Percentiles rank a stretch among this genome's conserved stretches.
Conservation (phyloP, 1,139 yeast species). For the Nakaseomyces delphensis region DNA sequence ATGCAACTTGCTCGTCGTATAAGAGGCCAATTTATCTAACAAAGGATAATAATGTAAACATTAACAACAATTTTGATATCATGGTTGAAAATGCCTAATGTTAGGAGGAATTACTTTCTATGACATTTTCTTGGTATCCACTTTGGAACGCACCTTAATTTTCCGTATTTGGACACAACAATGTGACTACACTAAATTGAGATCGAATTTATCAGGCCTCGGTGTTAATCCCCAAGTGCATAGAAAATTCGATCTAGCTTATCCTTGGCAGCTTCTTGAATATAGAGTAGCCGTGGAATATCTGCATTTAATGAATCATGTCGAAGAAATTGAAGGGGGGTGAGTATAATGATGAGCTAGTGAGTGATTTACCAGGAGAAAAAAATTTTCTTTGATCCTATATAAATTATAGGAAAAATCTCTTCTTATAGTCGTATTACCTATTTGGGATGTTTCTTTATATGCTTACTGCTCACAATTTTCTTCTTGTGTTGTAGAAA, state of each 20-base stretch:
- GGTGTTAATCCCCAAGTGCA: neutral
- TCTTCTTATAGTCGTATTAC: too few relatives aligned
- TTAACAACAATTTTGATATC: too few relatives aligned
- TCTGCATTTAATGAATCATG: neutral
- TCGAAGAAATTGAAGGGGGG: too few relatives aligned
- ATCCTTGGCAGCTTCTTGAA: neutral
- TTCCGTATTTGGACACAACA: neutral
- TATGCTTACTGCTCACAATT: too few relatives aligned
- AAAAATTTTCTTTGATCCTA: too few relatives aligned
- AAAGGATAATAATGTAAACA: neutral
- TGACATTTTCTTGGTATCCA: too few relatives aligned
- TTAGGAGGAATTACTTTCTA: neutral
- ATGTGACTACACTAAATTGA: neutral
- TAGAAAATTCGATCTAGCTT: neutral
- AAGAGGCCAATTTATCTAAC: slow-evolving; percentile 44
- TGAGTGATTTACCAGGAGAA: too few relatives aligned
- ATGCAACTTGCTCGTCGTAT: slow-evolving; percentile 85
- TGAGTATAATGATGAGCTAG: too few relatives aligned
- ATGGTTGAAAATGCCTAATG: too few relatives aligned
- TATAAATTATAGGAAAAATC: too few relatives aligned
- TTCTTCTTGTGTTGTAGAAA: too few relatives aligned
- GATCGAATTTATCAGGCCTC: slow-evolving; percentile 1
- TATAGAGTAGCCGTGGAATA: neutral
- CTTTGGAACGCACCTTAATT: neutral
- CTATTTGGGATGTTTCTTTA: too few relatives aligned